Base-by-base conservation (phyloP, 1,139 yeast genomes). In the Protomyces pachydermus region DNA sequence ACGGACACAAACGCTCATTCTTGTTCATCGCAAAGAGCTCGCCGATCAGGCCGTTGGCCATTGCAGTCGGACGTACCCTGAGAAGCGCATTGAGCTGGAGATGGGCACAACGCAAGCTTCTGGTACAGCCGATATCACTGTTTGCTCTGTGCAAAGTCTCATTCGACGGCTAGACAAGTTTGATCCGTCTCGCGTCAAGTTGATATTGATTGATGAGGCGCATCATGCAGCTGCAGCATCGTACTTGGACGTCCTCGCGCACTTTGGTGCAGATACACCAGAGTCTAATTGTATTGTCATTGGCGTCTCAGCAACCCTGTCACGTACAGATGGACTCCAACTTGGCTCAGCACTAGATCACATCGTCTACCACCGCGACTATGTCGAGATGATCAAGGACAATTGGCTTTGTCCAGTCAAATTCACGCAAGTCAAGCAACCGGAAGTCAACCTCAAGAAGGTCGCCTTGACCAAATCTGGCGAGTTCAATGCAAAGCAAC, bases 301-400 rank as follows among this genome's bases (percentile, higher is more conserved):
- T 20, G 98, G 98, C 1, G 89, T 93, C 70, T 87, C 96, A 6
- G 98, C 98, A 0, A 91, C 98, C 0, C 72, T 86, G 68, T 79
- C 72, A 68, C 69, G 98, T 65, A 81, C 82, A 35, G 98, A 91
- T 73, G 84, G 83, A 1, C 76, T 79, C 61, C 79, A 86, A 0
- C 75, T 93, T 55, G 82, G 83, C 3, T 72, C 76, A 3, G 82
- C 84, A 0, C 85, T 90, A 74, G 95, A 91, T 70, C 82, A 88
- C 67, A 81, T 91, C 37, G 95, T 87, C 0, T 91, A 80, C 71
- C 88, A 88, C 71, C 79, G 87, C 69, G 83, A 80, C 9, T 53
- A 61, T 20, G 16, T 50, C 34, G 39, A 52, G 9, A 48, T 46
- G 61, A 48, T 54, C 56, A 34, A 52, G 28, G 46, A 39, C 32